A percentile compares a stretch with the other conserved stretches of the same genome.
These are phyloP conservation scores for Mycena rebaudengoi DNA, from an alignment of 768 basidiomycete species.

Conservation along the genomic window DNA sequence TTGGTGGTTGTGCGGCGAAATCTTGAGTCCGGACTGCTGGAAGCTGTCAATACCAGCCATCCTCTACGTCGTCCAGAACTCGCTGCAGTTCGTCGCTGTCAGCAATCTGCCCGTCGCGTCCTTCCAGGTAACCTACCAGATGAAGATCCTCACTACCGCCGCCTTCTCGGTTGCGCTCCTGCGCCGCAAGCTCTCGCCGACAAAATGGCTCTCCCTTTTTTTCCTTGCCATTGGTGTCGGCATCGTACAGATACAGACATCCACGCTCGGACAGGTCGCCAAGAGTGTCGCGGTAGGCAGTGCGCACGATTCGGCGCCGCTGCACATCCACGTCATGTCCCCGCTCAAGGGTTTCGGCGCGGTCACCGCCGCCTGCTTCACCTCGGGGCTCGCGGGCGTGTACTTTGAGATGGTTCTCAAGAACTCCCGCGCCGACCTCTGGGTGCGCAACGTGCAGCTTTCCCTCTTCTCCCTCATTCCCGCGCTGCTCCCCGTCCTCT, in stretches of 20 bases:
- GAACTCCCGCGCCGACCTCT: slow-evolving; percentile 82
- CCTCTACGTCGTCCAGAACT: slow-evolving; percentile 94
- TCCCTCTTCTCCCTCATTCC: slow-evolving; percentile 92
- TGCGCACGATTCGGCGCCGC: slow-evolving; percentile 68
- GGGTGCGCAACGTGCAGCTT: slow-evolving; percentile 91
- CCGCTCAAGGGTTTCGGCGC: slow-evolving; percentile 85
- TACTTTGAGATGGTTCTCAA: slow-evolving; percentile 96
- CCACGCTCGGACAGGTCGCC: slow-evolving; percentile 39
- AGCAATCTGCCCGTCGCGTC: slow-evolving; percentile 95
- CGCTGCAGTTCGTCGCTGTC: slow-evolving; percentile 96
- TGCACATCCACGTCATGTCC: slow-evolving; percentile 78
- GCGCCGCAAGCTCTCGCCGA: slow-evolving; percentile 71
- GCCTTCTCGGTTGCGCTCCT: slow-evolving; percentile 89
- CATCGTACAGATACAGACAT: slow-evolving; percentile 92
- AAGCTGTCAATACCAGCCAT: slow-evolving; percentile 97
- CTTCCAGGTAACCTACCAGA: slow-evolving; percentile 97
- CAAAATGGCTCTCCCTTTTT: slow-evolving; percentile 89
- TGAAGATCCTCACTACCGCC: slow-evolving; percentile 98
- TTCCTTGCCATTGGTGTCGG: slow-evolving; percentile 93
- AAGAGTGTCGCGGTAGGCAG: slow-evolving; percentile 64
- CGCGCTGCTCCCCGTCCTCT: slow-evolving; percentile 84
- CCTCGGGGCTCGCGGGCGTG: slow-evolving; percentile 89
- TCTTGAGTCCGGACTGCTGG: slow-evolving; percentile 96
- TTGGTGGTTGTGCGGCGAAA: slow-evolving; percentile 67
- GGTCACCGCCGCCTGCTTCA: slow-evolving; percentile 87